phyloP scores from a whole-genome alignment of 2,329 filamentous ascomycete genomes.

The Pseudopyrenochaeta lycopersici region DNA sequence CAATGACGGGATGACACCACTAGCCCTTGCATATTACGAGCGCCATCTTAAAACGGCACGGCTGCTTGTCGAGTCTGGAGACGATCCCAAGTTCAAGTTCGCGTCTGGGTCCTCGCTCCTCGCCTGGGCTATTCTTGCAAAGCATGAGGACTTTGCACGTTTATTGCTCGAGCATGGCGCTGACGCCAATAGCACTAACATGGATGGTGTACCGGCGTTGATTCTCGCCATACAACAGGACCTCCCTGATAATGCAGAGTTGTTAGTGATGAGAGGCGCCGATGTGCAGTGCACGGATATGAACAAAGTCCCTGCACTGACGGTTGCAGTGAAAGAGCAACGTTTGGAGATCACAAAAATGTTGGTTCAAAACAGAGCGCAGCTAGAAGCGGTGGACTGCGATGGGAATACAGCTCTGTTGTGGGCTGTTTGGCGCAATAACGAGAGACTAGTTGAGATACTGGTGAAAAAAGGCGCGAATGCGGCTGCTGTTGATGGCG shows the following conservation, averaged over 20 bases:
- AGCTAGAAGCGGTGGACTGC: background rate
- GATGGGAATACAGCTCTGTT: constrained; percentile 1
- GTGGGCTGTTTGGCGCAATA: constrained; percentile 1
- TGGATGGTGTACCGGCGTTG: background rate
- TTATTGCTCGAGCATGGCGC: background rate
- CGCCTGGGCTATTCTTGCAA: constrained; percentile 2
- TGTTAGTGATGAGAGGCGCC: background rate
- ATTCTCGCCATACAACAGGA: background rate
- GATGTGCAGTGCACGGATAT: constrained; percentile 1
- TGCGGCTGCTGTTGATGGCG: background rate
- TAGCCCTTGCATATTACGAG: background rate
- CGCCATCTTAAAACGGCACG: background rate
- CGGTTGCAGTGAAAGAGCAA: background rate
- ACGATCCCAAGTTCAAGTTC: background rate
- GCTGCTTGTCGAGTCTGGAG: background rate
- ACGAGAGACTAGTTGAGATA: background rate
- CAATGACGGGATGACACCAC: background rate
- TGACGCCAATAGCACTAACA: background rate
- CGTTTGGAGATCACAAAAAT: background rate
- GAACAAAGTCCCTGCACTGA: background rate
- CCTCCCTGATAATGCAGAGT: background rate
- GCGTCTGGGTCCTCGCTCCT: background rate
- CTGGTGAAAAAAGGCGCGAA: background rate
- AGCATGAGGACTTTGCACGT: background rate
- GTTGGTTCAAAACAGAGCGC: background rate